Conservation (phyloP, 768 basidiomycete genomes). For the Floccularia luteovirens region DNA sequence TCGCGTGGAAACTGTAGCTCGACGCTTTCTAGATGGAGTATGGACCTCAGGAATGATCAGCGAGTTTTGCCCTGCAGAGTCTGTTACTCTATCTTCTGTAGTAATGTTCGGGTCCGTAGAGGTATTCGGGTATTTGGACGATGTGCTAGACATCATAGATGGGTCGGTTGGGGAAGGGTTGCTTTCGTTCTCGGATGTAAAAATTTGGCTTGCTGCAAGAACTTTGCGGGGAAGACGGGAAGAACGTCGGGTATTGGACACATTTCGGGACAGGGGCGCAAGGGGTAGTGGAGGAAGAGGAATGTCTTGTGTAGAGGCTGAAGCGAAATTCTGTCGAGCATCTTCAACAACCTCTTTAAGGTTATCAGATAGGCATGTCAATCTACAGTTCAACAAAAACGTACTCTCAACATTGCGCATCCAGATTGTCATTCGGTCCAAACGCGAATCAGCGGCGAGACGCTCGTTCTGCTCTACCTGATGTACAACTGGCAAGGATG, state of each 20-base stretch:
- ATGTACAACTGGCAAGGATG: slow-evolving; percentile 44
- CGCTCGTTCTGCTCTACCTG: slow-evolving; percentile 47
- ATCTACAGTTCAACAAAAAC: slow-evolving; percentile 19
- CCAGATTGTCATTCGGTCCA: slow-evolving; percentile 75
- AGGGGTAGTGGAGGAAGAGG: slow-evolving; percentile 59
- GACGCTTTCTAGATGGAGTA: slow-evolving; percentile 37
- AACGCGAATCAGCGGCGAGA: slow-evolving; percentile 42
- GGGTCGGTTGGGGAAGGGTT: slow-evolving; percentile 22
- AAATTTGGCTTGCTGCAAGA: slow-evolving; percentile 66
- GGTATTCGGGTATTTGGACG: slow-evolving; percentile 19
- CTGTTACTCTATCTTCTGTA: slow-evolving; percentile 4
- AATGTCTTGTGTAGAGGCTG: slow-evolving; percentile 34
- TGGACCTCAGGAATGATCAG: slow-evolving; percentile 25
- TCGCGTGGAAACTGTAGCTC: slow-evolving; percentile 63
- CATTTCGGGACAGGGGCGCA: slow-evolving; percentile 44
- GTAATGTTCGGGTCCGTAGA: slow-evolving; percentile 13
- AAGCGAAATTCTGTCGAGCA: slow-evolving; percentile 67
- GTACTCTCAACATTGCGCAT: slow-evolving; percentile 77
- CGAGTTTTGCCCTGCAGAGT: slow-evolving; percentile 16
- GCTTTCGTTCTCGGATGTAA: slow-evolving; percentile 40
- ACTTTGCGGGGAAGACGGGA: slow-evolving; percentile 56
- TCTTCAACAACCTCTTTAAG: slow-evolving; percentile 73
- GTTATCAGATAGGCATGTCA: slow-evolving; percentile 7
- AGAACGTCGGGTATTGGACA: slow-evolving; percentile 33
- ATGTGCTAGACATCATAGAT: slow-evolving; percentile 24